phyloP scores from a whole-genome alignment of 2,329 filamentous ascomycete species.

The Monilinia fructigena region DNA sequence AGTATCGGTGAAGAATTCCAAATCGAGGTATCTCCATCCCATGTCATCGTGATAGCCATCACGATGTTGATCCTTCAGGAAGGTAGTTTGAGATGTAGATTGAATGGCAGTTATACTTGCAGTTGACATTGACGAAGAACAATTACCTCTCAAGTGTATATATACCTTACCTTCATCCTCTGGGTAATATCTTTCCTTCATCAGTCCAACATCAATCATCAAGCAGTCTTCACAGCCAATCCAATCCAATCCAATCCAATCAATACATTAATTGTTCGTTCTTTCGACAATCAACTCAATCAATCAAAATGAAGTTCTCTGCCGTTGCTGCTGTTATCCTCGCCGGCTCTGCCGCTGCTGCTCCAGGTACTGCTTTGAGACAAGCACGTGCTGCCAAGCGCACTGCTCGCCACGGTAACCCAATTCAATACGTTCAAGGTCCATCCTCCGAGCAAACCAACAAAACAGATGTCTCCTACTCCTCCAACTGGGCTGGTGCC shows the following conservation, averaged over 20 bases:
- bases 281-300: constrained; percentile 11
- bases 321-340: constrained; percentile 42
- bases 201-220: constrained; percentile 21
- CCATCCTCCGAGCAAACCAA: constrained; percentile 39
- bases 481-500: constrained; percentile 59
- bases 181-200: constrained; percentile 8
- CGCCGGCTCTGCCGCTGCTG: constrained; percentile 46
- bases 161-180: constrained; percentile 16
- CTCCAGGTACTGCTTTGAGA: constrained; percentile 46
- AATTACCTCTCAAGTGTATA: constrained; percentile 13
- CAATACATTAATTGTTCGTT: constrained; percentile 14
- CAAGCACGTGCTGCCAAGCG: constrained; percentile 39
- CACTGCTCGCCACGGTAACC: constrained; percentile 37
- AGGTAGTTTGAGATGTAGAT: constrained; percentile 16
- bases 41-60: constrained; percentile 9
- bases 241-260: constrained; percentile 11
- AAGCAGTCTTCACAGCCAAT: constrained; percentile 13
- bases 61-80: constrained; percentile 16
- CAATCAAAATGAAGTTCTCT: constrained; percentile 51
- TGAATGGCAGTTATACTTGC: neutral
- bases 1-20: constrained; percentile 15
- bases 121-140: neutral
- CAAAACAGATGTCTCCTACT: constrained; percentile 50
- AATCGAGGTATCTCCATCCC: constrained; percentile 8
- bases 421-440: constrained; percentile 40